Conservation (phyloP, 2,329 filamentous ascomycete genomes). For the Macrophomina pseudophaseolina region DNA sequence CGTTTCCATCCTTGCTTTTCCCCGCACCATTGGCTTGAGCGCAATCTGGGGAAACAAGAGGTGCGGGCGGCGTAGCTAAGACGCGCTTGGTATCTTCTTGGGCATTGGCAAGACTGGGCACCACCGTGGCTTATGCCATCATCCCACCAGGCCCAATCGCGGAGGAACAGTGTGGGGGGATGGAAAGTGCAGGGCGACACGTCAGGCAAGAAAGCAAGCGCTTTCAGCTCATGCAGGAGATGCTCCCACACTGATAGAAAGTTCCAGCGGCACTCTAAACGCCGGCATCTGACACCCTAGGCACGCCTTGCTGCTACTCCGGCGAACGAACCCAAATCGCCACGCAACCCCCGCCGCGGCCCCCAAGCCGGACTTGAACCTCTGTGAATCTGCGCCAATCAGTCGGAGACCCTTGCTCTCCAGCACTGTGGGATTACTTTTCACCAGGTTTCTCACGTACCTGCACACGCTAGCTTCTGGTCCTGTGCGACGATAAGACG, state of each 20-base stretch:
- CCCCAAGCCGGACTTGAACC: neutral
- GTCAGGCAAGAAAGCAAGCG: neutral
- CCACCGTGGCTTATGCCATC: neutral
- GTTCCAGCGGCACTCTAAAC: neutral
- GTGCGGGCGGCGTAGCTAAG: neutral
- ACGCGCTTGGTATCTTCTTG: neutral
- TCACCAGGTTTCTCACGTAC: neutral
- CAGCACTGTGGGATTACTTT: neutral
- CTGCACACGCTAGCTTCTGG: neutral
- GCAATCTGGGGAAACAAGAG: constrained; percentile 13
- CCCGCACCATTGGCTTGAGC: constrained; percentile 5
- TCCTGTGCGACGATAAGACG: neutral
- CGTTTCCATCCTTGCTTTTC: neutral
- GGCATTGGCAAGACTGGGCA: neutral
- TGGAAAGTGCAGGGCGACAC: neutral
- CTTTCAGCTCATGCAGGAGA: neutral
- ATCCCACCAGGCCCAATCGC: neutral
- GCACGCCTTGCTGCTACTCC: neutral
- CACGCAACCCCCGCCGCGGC: neutral
- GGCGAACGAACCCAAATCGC: neutral
- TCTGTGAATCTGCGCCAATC: constrained; percentile 4
- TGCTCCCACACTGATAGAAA: neutral
- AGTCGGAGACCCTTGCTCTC: neutral
- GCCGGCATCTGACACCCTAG: neutral
- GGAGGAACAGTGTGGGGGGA: neutral